These are phyloP conservation scores for Boletus sp. DNA, from an alignment of 768 basidiomycete species.

Conservation along the genomic window DNA sequence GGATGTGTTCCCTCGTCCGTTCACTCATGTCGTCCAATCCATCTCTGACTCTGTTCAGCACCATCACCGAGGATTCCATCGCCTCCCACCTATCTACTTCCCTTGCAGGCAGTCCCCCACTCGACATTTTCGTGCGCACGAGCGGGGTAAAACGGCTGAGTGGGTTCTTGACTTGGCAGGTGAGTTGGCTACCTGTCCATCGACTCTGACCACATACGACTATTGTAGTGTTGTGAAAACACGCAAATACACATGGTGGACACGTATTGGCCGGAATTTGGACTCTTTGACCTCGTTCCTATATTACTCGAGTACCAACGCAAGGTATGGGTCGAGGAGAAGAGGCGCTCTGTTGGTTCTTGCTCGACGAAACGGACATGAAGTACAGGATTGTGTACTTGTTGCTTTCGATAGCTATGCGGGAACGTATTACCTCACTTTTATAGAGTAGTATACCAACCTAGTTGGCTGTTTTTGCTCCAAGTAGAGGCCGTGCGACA, in stretches of 20 bases:
- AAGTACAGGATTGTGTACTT: neutral
- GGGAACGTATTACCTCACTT: neutral
- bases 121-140: slow-evolving; percentile 89
- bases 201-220: neutral
- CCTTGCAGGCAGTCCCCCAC: slow-evolving; percentile 65
- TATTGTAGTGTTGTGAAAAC: slow-evolving; percentile 65
- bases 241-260: slow-evolving; percentile 86
- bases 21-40: neutral
- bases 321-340: slow-evolving; percentile 51
- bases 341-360: neutral
- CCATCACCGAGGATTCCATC: slow-evolving; percentile 67
- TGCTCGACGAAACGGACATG: neutral
- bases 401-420: too few relatives aligned
- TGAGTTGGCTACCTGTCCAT: slow-evolving; percentile 32
- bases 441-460: too few relatives aligned
- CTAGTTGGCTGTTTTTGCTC: too few relatives aligned
- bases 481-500: too few relatives aligned
- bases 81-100: slow-evolving; percentile 66
- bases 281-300: slow-evolving; percentile 81
- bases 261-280: slow-evolving; percentile 93
- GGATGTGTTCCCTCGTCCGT: neutral
- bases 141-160: slow-evolving; percentile 66
- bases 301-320: slow-evolving; percentile 87
- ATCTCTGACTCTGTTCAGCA: slow-evolving; percentile 25
- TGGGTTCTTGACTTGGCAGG: slow-evolving; percentile 97